Evolutionary conservation across 768 basidiomycete species (phyloP).

Genomic region (Lactarius akahatsu): DNA sequence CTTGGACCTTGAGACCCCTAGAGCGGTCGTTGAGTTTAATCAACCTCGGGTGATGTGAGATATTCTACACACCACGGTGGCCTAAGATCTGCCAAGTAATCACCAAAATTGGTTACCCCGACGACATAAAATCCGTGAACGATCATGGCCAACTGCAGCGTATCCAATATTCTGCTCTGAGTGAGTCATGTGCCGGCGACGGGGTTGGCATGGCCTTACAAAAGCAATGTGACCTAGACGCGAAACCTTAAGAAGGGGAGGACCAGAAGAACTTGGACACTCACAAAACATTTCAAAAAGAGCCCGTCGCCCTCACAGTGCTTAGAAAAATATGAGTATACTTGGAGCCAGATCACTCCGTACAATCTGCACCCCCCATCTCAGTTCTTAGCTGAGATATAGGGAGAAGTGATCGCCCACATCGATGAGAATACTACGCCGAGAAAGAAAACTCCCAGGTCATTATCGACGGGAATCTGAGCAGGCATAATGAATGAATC

Average conservation of each 20-base stretch:
- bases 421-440: constrained; percentile 13
- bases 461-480: background rate
- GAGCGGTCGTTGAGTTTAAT: background rate
- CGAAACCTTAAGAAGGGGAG: background rate
- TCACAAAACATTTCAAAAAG: constrained; percentile 11
- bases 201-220: background rate
- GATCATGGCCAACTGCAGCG: background rate
- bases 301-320: background rate
- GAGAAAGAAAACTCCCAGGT: constrained; percentile 3
- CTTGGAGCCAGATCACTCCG: constrained; percentile 9
- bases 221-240: constrained; percentile 6
- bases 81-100: background rate
- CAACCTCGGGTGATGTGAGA: background rate
- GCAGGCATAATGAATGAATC: background rate
- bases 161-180: background rate
- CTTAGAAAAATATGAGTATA: constrained; percentile 2
- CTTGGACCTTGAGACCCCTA: constrained; percentile 7
- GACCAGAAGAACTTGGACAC: background rate
- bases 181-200: background rate
- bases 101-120: constrained; percentile 8
- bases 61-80: constrained; percentile 6
- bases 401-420: background rate
- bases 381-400: background rate
- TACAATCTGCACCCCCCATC: constrained; percentile 1
- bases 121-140: constrained; percentile 11